Evolutionary conservation across 2,329 filamentous ascomycete species (phyloP).

Genomic region (Epichloe glyceriae): DNA sequence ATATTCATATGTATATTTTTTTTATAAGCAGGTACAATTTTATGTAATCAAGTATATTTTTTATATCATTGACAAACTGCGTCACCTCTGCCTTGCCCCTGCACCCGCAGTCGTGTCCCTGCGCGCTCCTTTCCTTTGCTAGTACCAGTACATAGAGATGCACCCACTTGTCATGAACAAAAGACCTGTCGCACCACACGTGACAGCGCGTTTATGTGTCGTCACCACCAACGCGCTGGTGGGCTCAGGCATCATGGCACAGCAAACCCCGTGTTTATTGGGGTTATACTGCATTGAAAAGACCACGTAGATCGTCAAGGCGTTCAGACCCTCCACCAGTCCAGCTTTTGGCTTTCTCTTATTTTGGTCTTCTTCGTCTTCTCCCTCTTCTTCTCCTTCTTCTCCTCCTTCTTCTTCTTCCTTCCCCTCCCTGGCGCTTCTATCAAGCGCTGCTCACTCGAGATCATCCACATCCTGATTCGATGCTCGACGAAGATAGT

Average conservation of each 20-base stretch:
- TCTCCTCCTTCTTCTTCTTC: too few species aligned
- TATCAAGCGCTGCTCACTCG: not conserved
- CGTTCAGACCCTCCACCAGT: not conserved
- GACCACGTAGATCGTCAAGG: too few species aligned
- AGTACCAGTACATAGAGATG: not conserved
- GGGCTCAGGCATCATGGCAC: not conserved
- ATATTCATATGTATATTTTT: too few species aligned
- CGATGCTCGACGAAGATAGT: not conserved
- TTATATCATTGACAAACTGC: not conserved
- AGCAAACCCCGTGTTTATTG: too few species aligned
- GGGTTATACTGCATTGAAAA: too few species aligned
- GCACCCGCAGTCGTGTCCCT: not conserved
- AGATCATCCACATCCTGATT: not conserved
- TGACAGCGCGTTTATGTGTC: conserved; percentile 13
- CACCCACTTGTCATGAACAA: not conserved
- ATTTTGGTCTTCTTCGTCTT: not conserved
- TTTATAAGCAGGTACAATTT: too few species aligned
- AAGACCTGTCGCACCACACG: conserved; percentile 8
- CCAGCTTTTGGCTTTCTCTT: not conserved
- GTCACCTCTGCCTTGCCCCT: not conserved
- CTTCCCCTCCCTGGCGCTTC: not conserved
- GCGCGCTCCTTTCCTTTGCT: not conserved
- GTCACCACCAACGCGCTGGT: not conserved
- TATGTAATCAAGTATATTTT: too few species aligned
- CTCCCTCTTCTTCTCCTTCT: not conserved